Evolutionary conservation across 768 basidiomycete species (phyloP).

Genomic region (Hygrocybe punicea): DNA sequence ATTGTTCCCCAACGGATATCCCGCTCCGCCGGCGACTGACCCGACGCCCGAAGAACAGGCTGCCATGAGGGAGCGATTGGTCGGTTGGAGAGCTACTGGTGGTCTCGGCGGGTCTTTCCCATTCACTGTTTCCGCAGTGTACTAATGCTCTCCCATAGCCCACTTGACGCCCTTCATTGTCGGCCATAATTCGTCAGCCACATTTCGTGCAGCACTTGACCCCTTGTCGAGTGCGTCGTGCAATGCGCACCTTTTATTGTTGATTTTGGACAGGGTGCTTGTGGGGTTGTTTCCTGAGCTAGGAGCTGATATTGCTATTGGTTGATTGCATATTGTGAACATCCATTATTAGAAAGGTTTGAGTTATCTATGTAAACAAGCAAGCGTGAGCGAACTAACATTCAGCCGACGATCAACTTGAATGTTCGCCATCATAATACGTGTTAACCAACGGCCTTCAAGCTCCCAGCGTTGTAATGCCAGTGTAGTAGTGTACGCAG

Average conservation of each 20-base stretch:
- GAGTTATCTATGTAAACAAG: too few species aligned
- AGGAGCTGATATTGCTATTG: background rate
- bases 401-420: too few species aligned
- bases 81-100: constrained; percentile 38
- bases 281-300: constrained; percentile 77
- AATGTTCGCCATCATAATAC: too few species aligned
- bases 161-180: constrained; percentile 51
- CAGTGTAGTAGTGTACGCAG: too few species aligned
- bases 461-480: too few species aligned
- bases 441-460: too few species aligned
- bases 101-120: constrained; percentile 31
- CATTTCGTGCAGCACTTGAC: constrained; percentile 55
- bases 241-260: constrained; percentile 73
- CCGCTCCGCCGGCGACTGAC: constrained; percentile 65
- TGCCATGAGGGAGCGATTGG: constrained; percentile 46
- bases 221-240: constrained; percentile 61
- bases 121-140: background rate
- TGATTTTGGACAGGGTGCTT: constrained; percentile 72
- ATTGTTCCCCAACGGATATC: constrained; percentile 89
- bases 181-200: constrained; percentile 48
- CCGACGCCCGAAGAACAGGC: constrained; percentile 76
- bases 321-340: background rate
- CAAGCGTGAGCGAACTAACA: too few species aligned
- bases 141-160: constrained; percentile 22
- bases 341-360: too few species aligned